Base-by-base conservation (phyloP, 345 rosid species). In the Aethionema arabicum region DNA sequence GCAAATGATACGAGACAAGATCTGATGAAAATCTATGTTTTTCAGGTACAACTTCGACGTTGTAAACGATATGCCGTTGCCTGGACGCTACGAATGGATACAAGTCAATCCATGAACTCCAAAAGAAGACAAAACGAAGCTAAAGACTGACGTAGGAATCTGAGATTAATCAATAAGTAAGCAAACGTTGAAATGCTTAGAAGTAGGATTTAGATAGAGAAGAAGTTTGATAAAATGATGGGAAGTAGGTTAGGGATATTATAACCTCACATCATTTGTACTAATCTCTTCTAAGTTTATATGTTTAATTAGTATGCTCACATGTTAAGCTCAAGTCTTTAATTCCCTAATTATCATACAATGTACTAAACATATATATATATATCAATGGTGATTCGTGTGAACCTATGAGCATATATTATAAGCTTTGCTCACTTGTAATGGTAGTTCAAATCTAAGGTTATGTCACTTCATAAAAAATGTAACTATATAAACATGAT, bases 21-120 rank as follows among this genome's bases (percentile, higher is more conserved):
- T 2, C 27, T 4, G 3, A 55, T 48, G 52, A 52, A 52, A 45
- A 62, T 8, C 30, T 21, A 11, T 36, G 35, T 46, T 44, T 7
- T 72, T 57, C 80, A 87, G 95, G 83, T 87, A 83, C 76, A 85
- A 91, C 87, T 91, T 85, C 57, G 98, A 91, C 70, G 57, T 84
- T 29, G 77, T 68, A 74, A 91, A 77, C 39, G 98, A 85, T 45
- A 3, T 71, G 50, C 96, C 97, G 7, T 87, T 87, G 40, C 72
- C 77, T 0, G 97, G 96, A 44, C 86, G 84, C 5, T 85, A 77
- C n/a, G 89, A 84, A 30, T 87, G 97, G 97, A 85, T 73, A 50
- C 85, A 77, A 80, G 65, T 81, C 50, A 31, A 12, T 56, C 92
- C 84, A 29, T 21, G 27, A 21, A 21, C 27, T 21, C 27, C 38